Conservation (phyloP, 139 green algal genomes). For the Axilococcus clingmanii region DNA sequence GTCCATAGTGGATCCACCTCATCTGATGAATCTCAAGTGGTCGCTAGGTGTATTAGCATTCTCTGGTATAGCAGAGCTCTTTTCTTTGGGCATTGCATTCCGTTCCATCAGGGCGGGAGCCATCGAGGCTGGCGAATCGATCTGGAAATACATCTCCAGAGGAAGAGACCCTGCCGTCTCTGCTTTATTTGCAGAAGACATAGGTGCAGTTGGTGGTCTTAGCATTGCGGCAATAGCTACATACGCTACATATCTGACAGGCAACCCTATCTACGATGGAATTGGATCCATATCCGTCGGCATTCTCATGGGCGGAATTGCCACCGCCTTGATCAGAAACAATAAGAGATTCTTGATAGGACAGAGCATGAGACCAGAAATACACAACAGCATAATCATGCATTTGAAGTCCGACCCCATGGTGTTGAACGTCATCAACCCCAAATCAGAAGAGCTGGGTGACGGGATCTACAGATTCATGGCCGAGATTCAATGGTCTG, state of each 20-base stretch:
- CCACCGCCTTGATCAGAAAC: constrained; percentile 72
- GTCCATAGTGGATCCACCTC: constrained; percentile 32
- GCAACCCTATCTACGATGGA: constrained; percentile 69
- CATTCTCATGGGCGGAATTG: constrained; percentile 67
- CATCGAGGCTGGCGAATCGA: constrained; percentile 25
- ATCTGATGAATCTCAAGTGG: constrained; percentile 30
- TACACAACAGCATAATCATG: constrained; percentile 31
- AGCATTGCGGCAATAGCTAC: constrained; percentile 40
- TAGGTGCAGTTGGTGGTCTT: constrained; percentile 63
- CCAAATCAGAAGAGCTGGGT: constrained; percentile 82
- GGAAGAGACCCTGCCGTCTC: constrained; percentile 77
- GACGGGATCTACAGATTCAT: constrained; percentile 46
- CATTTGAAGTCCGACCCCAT: constrained; percentile 32
- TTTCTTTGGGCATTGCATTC: constrained; percentile 67
- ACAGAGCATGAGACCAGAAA: constrained; percentile 13
- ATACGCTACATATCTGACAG: constrained; percentile 31
- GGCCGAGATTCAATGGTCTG: constrained; percentile 16
- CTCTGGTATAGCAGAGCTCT: constrained; percentile 58
- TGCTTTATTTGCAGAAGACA: constrained; percentile 85
- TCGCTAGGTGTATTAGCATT: constrained; percentile 49
- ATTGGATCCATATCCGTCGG: constrained; percentile 74
- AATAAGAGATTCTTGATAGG: constrained; percentile 81
- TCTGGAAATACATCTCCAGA: constrained; percentile 50
- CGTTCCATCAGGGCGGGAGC: constrained; percentile 40
- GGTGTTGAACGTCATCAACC: constrained; percentile 60